These are phyloP conservation scores for Alternaria ethzedia DNA, from an alignment of 2,329 filamentous ascomycete genomes.

Conservation along the genomic window DNA sequence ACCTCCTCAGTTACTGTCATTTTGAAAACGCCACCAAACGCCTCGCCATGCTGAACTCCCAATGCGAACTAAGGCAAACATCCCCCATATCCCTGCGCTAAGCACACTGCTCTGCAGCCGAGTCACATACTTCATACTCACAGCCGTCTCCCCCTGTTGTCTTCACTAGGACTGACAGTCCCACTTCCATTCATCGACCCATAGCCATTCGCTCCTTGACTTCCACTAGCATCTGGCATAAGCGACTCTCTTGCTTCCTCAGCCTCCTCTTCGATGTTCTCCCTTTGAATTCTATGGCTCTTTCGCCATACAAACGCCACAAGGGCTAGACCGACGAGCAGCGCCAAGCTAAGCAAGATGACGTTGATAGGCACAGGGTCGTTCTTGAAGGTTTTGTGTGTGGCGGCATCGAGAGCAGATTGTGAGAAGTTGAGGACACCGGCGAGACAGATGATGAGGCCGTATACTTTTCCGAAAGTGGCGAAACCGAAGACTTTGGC, in stretches of 20 bases:
- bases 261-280: slow-evolving; percentile 46
- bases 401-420: slow-evolving; percentile 77
- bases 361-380: slow-evolving; percentile 81
- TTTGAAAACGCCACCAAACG: not conserved
- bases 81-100: too few relatives aligned
- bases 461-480: slow-evolving; percentile 94
- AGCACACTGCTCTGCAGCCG: not conserved
- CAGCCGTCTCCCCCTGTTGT: slow-evolving; percentile 27
- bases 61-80: not conserved
- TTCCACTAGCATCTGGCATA: slow-evolving; percentile 41
- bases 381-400: slow-evolving; percentile 73
- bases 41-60: slow-evolving; percentile 12
- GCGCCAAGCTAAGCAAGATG: slow-evolving; percentile 66
- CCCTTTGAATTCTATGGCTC: slow-evolving; percentile 51
- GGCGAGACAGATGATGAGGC: slow-evolving; percentile 83
- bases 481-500: slow-evolving; percentile 92
- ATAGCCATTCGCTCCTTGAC: slow-evolving; percentile 24
- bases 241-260: slow-evolving; percentile 44
- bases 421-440: slow-evolving; percentile 86
- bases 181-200: slow-evolving; percentile 25
- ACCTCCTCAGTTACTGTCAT: too few relatives aligned
- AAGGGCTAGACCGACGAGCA: slow-evolving; percentile 69
- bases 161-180: slow-evolving; percentile 18
- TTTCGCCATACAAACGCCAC: slow-evolving; percentile 69
- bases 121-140: not conserved